Conservation (phyloP, 805 yeast genomes). For the Ogataea minuta region DNA sequence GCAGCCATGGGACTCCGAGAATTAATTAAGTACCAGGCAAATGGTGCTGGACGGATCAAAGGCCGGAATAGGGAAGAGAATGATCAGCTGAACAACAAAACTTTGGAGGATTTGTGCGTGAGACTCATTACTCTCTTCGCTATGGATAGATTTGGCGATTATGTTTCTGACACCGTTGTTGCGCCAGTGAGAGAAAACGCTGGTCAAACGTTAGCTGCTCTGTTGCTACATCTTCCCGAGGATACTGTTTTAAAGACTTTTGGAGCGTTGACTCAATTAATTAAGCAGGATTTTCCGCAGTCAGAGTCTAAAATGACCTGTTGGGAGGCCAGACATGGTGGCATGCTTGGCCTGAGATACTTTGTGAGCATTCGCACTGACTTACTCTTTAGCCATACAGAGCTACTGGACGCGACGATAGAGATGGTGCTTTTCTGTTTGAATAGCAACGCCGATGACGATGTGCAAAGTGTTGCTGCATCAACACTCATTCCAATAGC, state of each 20-base stretch:
- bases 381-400: conserved; percentile 57
- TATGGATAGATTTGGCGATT: conserved; percentile 93
- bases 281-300: conserved; percentile 54
- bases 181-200: conserved; percentile 98
- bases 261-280: conserved; percentile 60
- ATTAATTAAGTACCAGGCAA: conserved; percentile 75
- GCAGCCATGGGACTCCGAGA: conserved; percentile 92
- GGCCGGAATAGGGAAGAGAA: conserved; percentile 64
- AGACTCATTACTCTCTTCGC: conserved; percentile 84
- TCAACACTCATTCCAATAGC: conserved; percentile 90
- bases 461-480: conserved; percentile 96
- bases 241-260: conserved; percentile 62
- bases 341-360: conserved; percentile 88
- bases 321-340: conserved; percentile 99
- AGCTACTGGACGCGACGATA: conserved; percentile 67
- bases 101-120: conserved; percentile 85
- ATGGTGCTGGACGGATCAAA: conserved; percentile 77
- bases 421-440: conserved; percentile 86
- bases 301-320: conserved; percentile 51
- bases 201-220: conserved; percentile 90
- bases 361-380: conserved; percentile 87
- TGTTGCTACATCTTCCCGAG: conserved; percentile 69
- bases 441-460: conserved; percentile 81
- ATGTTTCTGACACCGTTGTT: conserved; percentile 94
- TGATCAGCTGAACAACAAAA: conserved; percentile 57